These are phyloP conservation scores for Suhomyces sp. DNA, from an alignment of 805 yeast species.

Conservation along the genomic window DNA sequence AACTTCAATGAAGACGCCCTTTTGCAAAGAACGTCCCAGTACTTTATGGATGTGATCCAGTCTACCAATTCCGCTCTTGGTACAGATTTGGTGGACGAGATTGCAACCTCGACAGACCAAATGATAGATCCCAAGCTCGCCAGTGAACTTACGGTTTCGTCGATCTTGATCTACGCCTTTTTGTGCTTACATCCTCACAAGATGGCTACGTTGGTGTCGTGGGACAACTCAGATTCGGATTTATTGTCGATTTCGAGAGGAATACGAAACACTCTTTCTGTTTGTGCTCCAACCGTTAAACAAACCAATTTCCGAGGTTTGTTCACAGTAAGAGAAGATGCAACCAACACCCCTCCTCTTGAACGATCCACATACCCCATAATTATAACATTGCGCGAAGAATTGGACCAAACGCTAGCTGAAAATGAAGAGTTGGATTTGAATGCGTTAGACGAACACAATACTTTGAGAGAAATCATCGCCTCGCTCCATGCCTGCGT, in stretches of 20 bases:
- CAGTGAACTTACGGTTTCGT: slow-evolving; percentile 17
- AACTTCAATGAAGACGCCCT: slow-evolving; percentile 10
- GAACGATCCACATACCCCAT: slow-evolving; percentile 5
- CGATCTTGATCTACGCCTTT: slow-evolving; percentile 25
- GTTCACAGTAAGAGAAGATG: not conserved
- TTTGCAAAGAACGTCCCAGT: slow-evolving; percentile 18
- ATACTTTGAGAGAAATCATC: slow-evolving; percentile 7
- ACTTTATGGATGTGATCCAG: slow-evolving; percentile 19
- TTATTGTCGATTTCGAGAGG: slow-evolving; percentile 20
- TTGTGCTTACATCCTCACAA: slow-evolving; percentile 31
- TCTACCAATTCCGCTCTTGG: slow-evolving; percentile 9
- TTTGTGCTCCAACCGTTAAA: not conserved
- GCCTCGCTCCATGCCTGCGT: slow-evolving; percentile 13
- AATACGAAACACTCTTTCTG: slow-evolving; percentile 7
- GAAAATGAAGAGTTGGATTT: not conserved
- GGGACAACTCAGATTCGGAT: slow-evolving; percentile 17
- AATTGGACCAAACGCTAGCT: slow-evolving; percentile 1
- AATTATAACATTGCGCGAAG: slow-evolving; percentile 5
- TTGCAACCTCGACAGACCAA: not conserved
- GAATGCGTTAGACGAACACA: not conserved
- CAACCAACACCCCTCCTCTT: not conserved
- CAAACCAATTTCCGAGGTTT: slow-evolving; percentile 2
- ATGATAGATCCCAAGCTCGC: not conserved
- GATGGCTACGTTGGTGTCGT: slow-evolving; percentile 26
- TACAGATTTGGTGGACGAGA: not conserved